Base-by-base conservation (phyloP, 208 protist genomes). In the Leishmania gerbilli region DNA sequence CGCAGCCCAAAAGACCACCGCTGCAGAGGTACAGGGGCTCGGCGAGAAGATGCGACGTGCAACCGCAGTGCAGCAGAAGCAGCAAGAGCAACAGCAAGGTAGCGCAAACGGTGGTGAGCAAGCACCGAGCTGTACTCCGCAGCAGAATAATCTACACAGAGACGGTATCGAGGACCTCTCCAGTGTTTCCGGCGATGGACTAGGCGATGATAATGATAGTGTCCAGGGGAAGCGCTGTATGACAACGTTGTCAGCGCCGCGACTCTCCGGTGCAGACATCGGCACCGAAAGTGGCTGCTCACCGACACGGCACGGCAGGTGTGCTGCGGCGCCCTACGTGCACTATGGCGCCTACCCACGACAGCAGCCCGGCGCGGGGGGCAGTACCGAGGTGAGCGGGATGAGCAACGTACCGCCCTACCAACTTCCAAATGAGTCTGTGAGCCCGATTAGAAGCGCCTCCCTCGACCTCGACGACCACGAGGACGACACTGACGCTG, bases 381-480 rank as follows among this genome's bases (percentile, higher is more conserved):
- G 76, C 51, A 84, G 81, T 69, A 77, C 82, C 0, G 82, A 85
- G 47, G 82, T 85, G 72, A 85, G 82, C 60, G 82, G 82, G 15
- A 85, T 85, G 82, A 85, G 82, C 31, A 82, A 79, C 55, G 82
- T 85, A 6, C 82, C 82, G 45, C 64, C 72, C 19, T 85, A 85
- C 60, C 82, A 81, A 31, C 60, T 69, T n/a, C 72, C 64, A 3
- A 82, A 85, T 21, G 82, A 86, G 55, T 85, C 83, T 19, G 67
- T 92, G 65, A 92, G 89, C 74, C 77, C 84, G n/a, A 92, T 92
- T 81, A 80, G 85, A 55, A 89, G 80, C 53, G 85, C 79, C 55
- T 88, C 87, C 49, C 81, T 72, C 42, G 82, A 86, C 72, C 67
- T 82, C 37, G 34, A 81, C 51, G 80, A 88, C 72, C 65, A 74